Base-by-base conservation (phyloP, 2,329 filamentous ascomycete species). In the Colletotrichum tabaci region DNA sequence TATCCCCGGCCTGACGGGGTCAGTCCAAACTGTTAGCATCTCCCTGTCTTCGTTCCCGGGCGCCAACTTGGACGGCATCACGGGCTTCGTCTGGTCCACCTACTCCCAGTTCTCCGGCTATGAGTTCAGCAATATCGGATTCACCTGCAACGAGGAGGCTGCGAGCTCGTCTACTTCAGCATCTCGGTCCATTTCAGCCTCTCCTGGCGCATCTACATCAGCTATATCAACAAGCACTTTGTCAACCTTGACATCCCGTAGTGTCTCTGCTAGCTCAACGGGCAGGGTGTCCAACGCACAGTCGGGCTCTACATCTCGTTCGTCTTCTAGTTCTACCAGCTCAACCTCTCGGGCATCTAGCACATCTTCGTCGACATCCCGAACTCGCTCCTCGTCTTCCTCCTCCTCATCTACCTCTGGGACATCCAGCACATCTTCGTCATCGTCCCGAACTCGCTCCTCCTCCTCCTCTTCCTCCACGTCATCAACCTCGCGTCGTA, bases 1-100 rank as follows among this genome's bases (percentile, higher is more conserved):
- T 5, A 75, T 88, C 21, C 81, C 79, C 60, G 84, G 84, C 46
- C 75, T 90, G 66, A 88, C 85, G 9, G 87, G 87, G n/a, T 76
- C 78, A 21, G 82, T 82, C 1, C 85, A 89, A 77, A 87, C 84
- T 8, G 75, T 89, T 70, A 87, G 81, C 4, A 75, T 90, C 26
- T 86, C 87, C 82, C 55, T 89, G 85, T 75, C 75, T 62, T 23
- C 74, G 67, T 72, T 71, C 55, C 15, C 53, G 3, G 53, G 15
- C 5, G 66, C 66, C 35, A 71, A 56, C 23, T 30, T 71, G 49
- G 61, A 72, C 26, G 66, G 40, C 38, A 60, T 72, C 13, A 53
- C 67, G 4, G 70, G 52, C 26, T 71, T 72, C 30, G 66, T 66
- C 15, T 72, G 70, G 70, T 72, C 70, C 12, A 71, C 47, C 2